Percentiles rank a stretch among this genome's conserved stretches.
These are phyloP conservation scores for Niebla homalea DNA, from an alignment of 495 filamentous ascomycete genomes.

Conservation along the genomic window DNA sequence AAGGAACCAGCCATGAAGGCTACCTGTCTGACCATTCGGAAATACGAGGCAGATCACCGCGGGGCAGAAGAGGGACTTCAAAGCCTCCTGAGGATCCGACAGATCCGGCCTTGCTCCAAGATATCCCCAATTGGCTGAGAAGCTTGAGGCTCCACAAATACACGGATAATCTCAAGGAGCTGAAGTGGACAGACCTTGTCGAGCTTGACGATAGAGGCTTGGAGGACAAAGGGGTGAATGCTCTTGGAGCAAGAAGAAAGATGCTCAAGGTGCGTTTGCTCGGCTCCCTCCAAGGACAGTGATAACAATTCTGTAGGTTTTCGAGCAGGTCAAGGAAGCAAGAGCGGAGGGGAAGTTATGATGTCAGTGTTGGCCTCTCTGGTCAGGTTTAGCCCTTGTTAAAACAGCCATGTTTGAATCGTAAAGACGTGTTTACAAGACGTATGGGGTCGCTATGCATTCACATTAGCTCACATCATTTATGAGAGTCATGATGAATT, in stretches of 20 bases:
- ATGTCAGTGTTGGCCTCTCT: no score
- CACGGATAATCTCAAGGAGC: slow-evolving; percentile 92
- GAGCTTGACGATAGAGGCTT: slow-evolving; percentile 87
- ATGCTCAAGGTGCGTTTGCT: slow-evolving; percentile 72
- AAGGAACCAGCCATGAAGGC: slow-evolving; percentile 56
- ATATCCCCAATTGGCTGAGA: slow-evolving; percentile 91
- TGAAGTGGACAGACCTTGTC: slow-evolving; percentile 90
- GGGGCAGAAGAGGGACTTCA: slow-evolving; percentile 84
- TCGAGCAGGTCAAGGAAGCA: slow-evolving; percentile 85
- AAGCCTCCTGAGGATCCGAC: slow-evolving; percentile 98
- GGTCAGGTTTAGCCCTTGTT: no score
- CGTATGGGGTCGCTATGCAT: neutral
- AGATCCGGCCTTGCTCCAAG: slow-evolving; percentile 77
- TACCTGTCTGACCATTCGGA: slow-evolving; percentile 94
- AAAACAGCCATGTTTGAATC: no score
- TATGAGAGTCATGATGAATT: slow-evolving; percentile 13
- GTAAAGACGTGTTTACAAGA: no score
- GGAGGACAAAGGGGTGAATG: slow-evolving; percentile 88
- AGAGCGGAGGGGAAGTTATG: slow-evolving; percentile 53
- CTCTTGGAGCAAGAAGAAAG: slow-evolving; percentile 86
- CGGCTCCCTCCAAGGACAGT: neutral
- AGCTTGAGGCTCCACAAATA: slow-evolving; percentile 96
- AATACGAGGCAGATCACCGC: slow-evolving; percentile 81
- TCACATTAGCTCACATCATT: slow-evolving; percentile 11
- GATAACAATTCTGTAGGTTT: slow-evolving; percentile 42